A percentile compares a stretch with the other conserved stretches of the same genome.
These are phyloP conservation scores for Entonaema liquescens DNA, from an alignment of 495 filamentous ascomycete genomes.

Conservation along the genomic window DNA sequence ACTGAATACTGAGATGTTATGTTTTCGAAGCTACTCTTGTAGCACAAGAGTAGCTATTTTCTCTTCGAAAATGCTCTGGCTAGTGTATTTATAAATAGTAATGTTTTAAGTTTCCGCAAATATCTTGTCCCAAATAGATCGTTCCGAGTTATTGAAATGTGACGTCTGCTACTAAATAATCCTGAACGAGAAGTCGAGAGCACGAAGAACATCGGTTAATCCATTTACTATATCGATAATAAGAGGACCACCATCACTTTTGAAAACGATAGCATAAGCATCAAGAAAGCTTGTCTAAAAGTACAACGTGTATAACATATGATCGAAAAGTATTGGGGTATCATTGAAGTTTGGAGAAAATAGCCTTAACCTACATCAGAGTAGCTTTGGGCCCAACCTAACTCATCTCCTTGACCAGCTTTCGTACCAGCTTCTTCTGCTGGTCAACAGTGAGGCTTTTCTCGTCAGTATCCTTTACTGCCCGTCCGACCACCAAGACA, in stretches of 20 bases:
- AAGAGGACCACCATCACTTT: background rate
- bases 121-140: background rate
- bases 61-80: background rate
- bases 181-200: background rate
- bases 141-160: background rate
- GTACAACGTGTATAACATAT: background rate
- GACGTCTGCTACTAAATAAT: background rate
- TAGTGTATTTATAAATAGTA: background rate
- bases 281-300: background rate
- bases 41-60: background rate
- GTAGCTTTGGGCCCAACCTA: slow-evolving; percentile 34
- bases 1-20: background rate
- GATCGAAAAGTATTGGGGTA: slow-evolving; percentile 24
- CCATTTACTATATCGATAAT: background rate
- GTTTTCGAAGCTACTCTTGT: background rate
- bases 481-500: slow-evolving; percentile 77
- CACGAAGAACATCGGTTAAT: background rate
- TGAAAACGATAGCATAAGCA: background rate
- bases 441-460: slow-evolving; percentile 70
- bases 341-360: slow-evolving; percentile 37
- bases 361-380: slow-evolving; percentile 7
- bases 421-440: slow-evolving; percentile 83
- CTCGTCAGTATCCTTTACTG: slow-evolving; percentile 78
- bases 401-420: slow-evolving; percentile 60
- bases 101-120: background rate